Base-by-base conservation (phyloP, 2,329 filamentous ascomycete genomes). In the Fusarium nanum region DNA sequence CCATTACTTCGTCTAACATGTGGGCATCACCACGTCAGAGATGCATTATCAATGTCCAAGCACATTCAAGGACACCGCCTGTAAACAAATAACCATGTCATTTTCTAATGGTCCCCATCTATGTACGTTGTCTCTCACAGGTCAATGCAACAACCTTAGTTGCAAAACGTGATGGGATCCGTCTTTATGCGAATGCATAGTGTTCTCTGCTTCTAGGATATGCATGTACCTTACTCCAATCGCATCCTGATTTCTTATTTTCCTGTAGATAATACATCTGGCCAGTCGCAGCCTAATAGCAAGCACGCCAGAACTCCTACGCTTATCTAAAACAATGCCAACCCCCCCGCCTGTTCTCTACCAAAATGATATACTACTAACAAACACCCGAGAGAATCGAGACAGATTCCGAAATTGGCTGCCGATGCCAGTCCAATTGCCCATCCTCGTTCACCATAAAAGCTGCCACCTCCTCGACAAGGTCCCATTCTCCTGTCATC, bases 401-500 rank as follows among this genome's bases (percentile, higher is more conserved):
- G 2, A 60, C 62, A 28, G 77, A 76, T 9, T 78, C 76, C 3
- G 80, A 81, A 13, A 82, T 73, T 2, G 80, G 79, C 40, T 80
- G 79, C 34, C 76, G 67, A 23, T 73, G 70, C 81, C 81, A 83
- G 6, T 72, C 60, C 13, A 82, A 55, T 3, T 63, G 72, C 14
- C 79, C 80, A 30, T 81, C 74, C 2, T 68, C 48, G 1, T 65
- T 65, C 7, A 81, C 76, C 12, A 57, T 58, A 47, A 78, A 78
- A 7, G 76, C 72, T 1, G 80, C 79, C 11, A 71, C 73, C 64
- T 83, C 81, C 58, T 83, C 81, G 0, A 83, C 68, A 23, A 82
- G 68, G 30, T 76, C 77, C 81, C 81, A 83, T 8, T 65, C 48
- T 0, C 77, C 80, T 1, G 76, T 78, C 5, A 25, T 54, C 7